Conservation (phyloP, 176 grass and related monocot genomes). For the Cenchrus americanus region DNA sequence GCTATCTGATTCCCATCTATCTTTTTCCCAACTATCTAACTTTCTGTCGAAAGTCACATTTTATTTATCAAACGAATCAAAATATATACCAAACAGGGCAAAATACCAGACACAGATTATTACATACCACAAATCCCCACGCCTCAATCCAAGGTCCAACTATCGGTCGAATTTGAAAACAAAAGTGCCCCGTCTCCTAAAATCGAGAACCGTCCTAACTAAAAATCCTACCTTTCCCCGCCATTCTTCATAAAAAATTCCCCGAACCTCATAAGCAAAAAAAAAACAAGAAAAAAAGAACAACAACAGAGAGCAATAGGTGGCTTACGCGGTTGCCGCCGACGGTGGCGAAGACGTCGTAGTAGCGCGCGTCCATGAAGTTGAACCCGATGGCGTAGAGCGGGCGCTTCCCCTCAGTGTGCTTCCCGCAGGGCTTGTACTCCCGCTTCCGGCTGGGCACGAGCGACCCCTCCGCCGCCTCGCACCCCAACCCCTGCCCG, state of each 20-base stretch:
- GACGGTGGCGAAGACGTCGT: conserved; percentile 83
- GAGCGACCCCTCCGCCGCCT: conserved; percentile 65
- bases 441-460: conserved; percentile 62
- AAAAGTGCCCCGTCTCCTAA: not conserved
- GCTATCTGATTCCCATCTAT: not conserved
- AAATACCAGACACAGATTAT: not conserved
- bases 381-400: conserved; percentile 95
- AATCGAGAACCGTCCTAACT: not conserved
- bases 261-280: not conserved
- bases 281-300: too few relatives aligned
- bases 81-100: not conserved
- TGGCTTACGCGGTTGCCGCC: conserved; percentile 63
- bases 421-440: conserved; percentile 74
- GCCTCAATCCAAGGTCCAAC: not conserved
- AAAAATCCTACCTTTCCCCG: not conserved
- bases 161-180: not conserved
- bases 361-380: conserved; percentile 85
- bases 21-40: not conserved
- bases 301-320: not conserved
- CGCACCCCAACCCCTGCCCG: conserved; percentile 59
- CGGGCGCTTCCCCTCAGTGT: conserved; percentile 76
- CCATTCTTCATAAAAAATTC: not conserved
- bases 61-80: not conserved
- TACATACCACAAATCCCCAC: not conserved
- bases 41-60: not conserved